Conservation (phyloP, 2,329 filamentous ascomycete species). For the Rutstroemia sp. region DNA sequence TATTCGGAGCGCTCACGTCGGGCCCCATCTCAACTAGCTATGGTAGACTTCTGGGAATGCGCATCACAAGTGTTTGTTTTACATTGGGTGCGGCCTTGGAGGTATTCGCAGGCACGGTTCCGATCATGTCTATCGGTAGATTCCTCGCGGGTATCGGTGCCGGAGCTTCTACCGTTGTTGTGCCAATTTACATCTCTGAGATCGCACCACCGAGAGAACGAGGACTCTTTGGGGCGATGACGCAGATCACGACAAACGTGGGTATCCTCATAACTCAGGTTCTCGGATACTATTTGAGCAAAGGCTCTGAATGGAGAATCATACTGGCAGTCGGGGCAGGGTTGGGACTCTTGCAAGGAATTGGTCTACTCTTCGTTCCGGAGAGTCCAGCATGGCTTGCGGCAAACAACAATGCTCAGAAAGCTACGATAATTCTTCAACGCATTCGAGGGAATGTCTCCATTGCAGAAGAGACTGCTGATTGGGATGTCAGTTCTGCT, state of each 20-base stretch:
- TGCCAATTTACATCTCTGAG: slow-evolving; percentile 91
- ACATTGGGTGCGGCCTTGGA: slow-evolving; percentile 68
- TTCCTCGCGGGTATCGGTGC: slow-evolving; percentile 77
- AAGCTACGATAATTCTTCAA: slow-evolving; percentile 62
- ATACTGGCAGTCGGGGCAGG: slow-evolving; percentile 68
- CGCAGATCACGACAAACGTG: slow-evolving; percentile 88
- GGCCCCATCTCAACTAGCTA: slow-evolving; percentile 72
- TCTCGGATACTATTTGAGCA: slow-evolving; percentile 81
- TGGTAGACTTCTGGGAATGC: slow-evolving; percentile 71
- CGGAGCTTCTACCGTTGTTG: slow-evolving; percentile 84
- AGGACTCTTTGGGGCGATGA: slow-evolving; percentile 77
- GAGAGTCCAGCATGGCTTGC: slow-evolving; percentile 89
- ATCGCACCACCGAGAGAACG: slow-evolving; percentile 67
- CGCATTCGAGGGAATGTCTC: slow-evolving; percentile 67
- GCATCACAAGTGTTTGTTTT: slow-evolving; percentile 69
- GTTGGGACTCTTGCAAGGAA: slow-evolving; percentile 58
- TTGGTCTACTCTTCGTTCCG: slow-evolving; percentile 67
- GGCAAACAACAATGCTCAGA: slow-evolving; percentile 49
- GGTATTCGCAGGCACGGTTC: slow-evolving; percentile 60
- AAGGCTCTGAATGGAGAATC: slow-evolving; percentile 71
- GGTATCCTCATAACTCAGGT: slow-evolving; percentile 81
- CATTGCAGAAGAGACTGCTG: slow-evolving; percentile 64
- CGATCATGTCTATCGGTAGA: slow-evolving; percentile 64
- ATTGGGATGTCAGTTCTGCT: slow-evolving; percentile 42
- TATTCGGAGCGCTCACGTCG: slow-evolving; percentile 72